Evolutionary conservation across 1,139 yeast genomes (phyloP).

Genomic region (Arxiozyma slooffiae): DNA sequence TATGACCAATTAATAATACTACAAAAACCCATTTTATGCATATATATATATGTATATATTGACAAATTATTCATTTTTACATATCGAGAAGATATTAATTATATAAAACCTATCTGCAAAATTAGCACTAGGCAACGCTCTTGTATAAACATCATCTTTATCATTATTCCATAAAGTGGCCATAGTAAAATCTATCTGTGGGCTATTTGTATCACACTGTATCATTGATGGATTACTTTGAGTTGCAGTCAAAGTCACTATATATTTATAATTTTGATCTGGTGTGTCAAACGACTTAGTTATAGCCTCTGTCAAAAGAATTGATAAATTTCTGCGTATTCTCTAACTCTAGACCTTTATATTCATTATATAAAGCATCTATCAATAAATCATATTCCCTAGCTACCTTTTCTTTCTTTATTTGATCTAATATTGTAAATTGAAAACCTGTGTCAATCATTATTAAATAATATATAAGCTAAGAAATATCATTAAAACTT

Average conservation of each 20-base stretch:
- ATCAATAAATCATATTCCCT: neutral
- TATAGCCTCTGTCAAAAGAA: neutral
- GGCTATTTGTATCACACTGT: neutral
- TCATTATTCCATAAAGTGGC: conserved; percentile 2
- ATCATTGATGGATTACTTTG: too few species aligned
- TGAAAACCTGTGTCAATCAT: neutral
- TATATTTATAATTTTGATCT: neutral
- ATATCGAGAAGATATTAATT: neutral
- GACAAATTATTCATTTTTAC: neutral
- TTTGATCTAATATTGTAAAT: neutral
- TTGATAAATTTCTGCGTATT: neutral
- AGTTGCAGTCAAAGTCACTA: neutral
- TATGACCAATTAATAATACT: too few species aligned
- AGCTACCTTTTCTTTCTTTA: neutral
- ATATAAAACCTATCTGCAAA: neutral
- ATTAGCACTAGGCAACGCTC: neutral
- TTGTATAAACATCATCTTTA: conserved; percentile 1
- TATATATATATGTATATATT: neutral
- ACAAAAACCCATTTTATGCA: neutral
- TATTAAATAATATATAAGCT: neutral
- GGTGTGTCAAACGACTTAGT: conserved; percentile 1
- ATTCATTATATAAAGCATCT: neutral
- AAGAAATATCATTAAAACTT: neutral
- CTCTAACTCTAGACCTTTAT: neutral
- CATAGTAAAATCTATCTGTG: neutral